Conservation (phyloP, 768 basidiomycete genomes). For the Fomitopsis serialis region DNA sequence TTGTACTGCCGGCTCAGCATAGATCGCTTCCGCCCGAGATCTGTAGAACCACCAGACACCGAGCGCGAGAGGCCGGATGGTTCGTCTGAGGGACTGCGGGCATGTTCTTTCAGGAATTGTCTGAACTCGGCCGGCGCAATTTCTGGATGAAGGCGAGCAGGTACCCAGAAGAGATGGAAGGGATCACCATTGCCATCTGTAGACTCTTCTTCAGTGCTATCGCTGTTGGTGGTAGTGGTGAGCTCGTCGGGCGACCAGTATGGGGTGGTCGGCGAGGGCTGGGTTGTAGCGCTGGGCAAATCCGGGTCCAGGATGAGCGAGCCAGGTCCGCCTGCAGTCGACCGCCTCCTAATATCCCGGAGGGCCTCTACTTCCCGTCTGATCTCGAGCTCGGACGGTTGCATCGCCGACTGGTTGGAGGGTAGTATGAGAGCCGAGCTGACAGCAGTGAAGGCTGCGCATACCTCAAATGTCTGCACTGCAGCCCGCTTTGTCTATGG, state of each 20-base stretch:
- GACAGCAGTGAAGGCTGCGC: neutral
- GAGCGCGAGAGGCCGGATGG: constrained; percentile 35
- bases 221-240: constrained; percentile 34
- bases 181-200: constrained; percentile 60
- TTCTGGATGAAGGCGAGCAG: constrained; percentile 93
- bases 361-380: constrained; percentile 83
- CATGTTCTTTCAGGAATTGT: constrained; percentile 91
- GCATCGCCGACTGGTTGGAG: constrained; percentile 32
- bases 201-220: constrained; percentile 31
- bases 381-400: constrained; percentile 81
- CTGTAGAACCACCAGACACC: constrained; percentile 36
- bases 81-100: constrained; percentile 50
- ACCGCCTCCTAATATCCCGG: constrained; percentile 79
- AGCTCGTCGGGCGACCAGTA: constrained; percentile 33
- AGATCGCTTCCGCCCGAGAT: constrained; percentile 79
- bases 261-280: constrained; percentile 26
- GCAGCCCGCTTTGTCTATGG: neutral
- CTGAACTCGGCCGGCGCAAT: constrained; percentile 96
- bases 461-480: neutral
- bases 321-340: constrained; percentile 70
- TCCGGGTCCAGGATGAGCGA: constrained; percentile 87
- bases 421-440: neutral
- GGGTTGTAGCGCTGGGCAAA: constrained; percentile 70
- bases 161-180: constrained; percentile 96
- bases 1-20: constrained; percentile 95